Conservation (phyloP, 371 early-diverging fungal genomes). For the Quaeritorhiza haematococci region DNA sequence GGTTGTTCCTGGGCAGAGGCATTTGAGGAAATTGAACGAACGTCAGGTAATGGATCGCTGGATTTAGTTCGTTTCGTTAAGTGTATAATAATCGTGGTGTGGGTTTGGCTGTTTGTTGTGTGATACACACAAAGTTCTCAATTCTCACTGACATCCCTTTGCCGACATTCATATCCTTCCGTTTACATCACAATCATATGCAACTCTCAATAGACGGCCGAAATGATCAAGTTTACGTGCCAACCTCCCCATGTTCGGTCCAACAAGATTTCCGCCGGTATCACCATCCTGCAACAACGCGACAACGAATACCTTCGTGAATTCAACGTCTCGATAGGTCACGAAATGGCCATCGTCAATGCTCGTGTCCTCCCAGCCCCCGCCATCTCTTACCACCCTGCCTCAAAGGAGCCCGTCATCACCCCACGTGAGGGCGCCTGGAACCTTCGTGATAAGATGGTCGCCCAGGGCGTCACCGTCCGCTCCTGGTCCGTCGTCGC, state of each 20-base stretch:
- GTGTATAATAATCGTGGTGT: too few species aligned
- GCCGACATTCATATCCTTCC: neutral
- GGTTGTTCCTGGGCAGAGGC: conserved; percentile 72
- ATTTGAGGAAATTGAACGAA: conserved; percentile 70
- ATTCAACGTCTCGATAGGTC: conserved; percentile 54
- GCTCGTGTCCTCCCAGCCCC: conserved; percentile 77
- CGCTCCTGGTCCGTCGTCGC: conserved; percentile 80
- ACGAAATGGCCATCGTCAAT: conserved; percentile 53
- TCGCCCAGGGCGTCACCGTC: conserved; percentile 68
- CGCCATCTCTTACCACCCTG: conserved; percentile 62
- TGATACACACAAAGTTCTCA: too few species aligned
- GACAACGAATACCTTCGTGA: conserved; percentile 43
- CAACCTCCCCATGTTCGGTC: conserved; percentile 61
- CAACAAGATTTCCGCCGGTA: conserved; percentile 46
- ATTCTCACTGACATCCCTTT: neutral
- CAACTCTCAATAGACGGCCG: conserved; percentile 69
- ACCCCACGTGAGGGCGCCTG: conserved; percentile 80
- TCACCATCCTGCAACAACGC: conserved; percentile 39
- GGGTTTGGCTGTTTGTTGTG: too few species aligned
- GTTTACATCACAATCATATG: neutral
- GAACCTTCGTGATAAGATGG: conserved; percentile 86
- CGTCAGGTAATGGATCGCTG: conserved; percentile 33
- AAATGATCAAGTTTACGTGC: conserved; percentile 88
- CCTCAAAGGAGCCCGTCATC: conserved; percentile 57
- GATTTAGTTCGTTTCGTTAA: neutral